These are phyloP conservation scores for Colletotrichum karsti DNA, from an alignment of 2,329 filamentous ascomycete genomes.

Conservation along the genomic window DNA sequence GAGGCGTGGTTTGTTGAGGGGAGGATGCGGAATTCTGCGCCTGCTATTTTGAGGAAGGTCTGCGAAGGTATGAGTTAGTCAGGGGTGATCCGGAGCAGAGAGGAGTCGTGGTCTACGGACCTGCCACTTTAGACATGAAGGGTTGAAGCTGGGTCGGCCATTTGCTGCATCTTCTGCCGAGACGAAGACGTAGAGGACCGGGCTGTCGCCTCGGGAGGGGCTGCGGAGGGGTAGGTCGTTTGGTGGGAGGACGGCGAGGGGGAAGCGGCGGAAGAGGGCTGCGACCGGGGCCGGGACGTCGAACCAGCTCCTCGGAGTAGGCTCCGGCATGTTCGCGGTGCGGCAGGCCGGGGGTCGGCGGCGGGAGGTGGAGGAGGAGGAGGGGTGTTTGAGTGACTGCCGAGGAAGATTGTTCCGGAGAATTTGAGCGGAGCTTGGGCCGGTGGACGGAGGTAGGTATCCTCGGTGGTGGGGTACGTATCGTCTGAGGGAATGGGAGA, in stretches of 20 bases:
- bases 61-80: slow-evolving; percentile 43
- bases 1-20: slow-evolving; percentile 94
- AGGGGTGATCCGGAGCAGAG: neutral
- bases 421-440: neutral
- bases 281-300: slow-evolving; percentile 79
- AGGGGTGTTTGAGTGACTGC: neutral
- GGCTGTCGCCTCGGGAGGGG: slow-evolving; percentile 49
- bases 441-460: neutral
- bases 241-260: slow-evolving; percentile 76
- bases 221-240: slow-evolving; percentile 77
- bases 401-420: neutral
- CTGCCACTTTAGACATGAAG: slow-evolving; percentile 96
- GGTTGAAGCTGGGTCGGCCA: slow-evolving; percentile 84
- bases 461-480: neutral
- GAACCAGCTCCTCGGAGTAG: slow-evolving; percentile 49
- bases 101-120: slow-evolving; percentile 56
- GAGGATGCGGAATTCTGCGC: slow-evolving; percentile 71
- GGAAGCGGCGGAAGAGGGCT: slow-evolving; percentile 84
- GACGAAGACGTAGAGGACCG: slow-evolving; percentile 81
- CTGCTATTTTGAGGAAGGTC: slow-evolving; percentile 84
- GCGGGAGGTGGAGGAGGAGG: neutral
- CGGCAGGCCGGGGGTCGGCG: neutral
- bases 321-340: slow-evolving; percentile 30
- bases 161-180: slow-evolving; percentile 66
- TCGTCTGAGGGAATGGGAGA: neutral